These are phyloP conservation scores for Astrothelium macrocarpum DNA, from an alignment of 495 filamentous ascomycete genomes.

Conservation along the genomic window DNA sequence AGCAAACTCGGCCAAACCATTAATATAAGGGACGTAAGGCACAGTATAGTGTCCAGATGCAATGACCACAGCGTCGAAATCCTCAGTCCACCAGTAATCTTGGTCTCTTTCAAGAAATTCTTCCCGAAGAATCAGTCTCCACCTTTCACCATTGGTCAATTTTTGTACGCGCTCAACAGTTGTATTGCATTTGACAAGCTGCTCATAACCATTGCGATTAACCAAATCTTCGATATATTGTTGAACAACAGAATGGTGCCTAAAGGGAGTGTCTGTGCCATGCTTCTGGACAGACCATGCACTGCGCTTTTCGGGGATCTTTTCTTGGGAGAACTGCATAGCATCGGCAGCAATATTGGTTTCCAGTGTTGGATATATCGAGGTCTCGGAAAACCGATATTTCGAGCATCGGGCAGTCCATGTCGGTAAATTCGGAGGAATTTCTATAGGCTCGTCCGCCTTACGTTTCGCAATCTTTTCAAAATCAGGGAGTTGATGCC, in stretches of 20 bases:
- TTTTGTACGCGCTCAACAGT: slow-evolving; percentile 33
- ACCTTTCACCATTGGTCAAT: slow-evolving; percentile 20
- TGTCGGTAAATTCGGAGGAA: neutral
- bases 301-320: neutral
- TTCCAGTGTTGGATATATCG: neutral
- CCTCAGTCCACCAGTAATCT: slow-evolving; percentile 30
- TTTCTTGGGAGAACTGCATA: neutral
- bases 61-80: slow-evolving; percentile 68
- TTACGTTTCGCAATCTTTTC: neutral
- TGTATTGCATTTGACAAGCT: slow-evolving; percentile 32
- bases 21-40: slow-evolving; percentile 57
- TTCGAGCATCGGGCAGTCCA: neutral
- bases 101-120: slow-evolving; percentile 15
- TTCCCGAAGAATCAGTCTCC: slow-evolving; percentile 32
- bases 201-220: slow-evolving; percentile 29
- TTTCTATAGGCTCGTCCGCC: neutral
- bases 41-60: slow-evolving; percentile 73
- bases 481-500: neutral
- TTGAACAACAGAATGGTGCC: slow-evolving; percentile 19
- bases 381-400: neutral
- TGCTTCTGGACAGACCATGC: neutral
- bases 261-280: neutral
- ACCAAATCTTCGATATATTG: slow-evolving; percentile 30
- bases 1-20: slow-evolving; percentile 49
- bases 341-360: neutral